Percentiles rank a stretch among this genome's conserved stretches.
Evolutionary conservation across 2,329 filamentous ascomycete genomes (phyloP).

Genomic region (Paraphoma chrysanthemicola): DNA sequence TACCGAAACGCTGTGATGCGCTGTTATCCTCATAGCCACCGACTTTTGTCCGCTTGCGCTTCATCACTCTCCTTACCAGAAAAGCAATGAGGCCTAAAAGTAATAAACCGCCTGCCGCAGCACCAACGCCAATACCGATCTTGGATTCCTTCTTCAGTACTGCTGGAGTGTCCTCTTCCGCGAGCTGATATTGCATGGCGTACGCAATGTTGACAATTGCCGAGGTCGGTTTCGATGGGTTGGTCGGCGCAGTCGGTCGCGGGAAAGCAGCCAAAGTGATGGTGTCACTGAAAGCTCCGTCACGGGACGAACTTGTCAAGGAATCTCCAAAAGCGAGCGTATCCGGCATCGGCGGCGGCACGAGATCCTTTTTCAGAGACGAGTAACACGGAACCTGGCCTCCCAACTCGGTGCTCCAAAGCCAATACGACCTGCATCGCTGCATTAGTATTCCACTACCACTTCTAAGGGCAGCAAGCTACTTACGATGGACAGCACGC

Average conservation of each 20-base stretch:
- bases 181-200: conserved; percentile 35
- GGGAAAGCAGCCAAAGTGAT: background rate
- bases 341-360: conserved; percentile 19
- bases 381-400: conserved; percentile 39
- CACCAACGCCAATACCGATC: conserved; percentile 30
- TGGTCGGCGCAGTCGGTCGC: conserved; percentile 7
- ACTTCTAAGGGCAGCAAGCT: background rate
- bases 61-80: conserved; percentile 9
- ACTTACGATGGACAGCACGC: conserved; percentile 31
- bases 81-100: conserved; percentile 12
- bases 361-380: conserved; percentile 8
- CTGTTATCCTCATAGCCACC: conserved; percentile 2
- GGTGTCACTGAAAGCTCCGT: background rate
- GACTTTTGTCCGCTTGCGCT: conserved; percentile 6
- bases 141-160: conserved; percentile 23
- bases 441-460: background rate
- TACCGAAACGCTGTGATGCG: conserved; percentile 12
- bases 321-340: conserved; percentile 4
- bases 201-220: conserved; percentile 36
- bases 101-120: conserved; percentile 7
- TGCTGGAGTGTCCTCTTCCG: conserved; percentile 3
- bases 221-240: conserved; percentile 19
- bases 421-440: conserved; percentile 18
- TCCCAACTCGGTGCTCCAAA: conserved; percentile 29
- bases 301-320: background rate